phyloP scores from a whole-genome alignment of 2,329 filamentous ascomycete genomes.

The Penicillium psychrosexuale region DNA sequence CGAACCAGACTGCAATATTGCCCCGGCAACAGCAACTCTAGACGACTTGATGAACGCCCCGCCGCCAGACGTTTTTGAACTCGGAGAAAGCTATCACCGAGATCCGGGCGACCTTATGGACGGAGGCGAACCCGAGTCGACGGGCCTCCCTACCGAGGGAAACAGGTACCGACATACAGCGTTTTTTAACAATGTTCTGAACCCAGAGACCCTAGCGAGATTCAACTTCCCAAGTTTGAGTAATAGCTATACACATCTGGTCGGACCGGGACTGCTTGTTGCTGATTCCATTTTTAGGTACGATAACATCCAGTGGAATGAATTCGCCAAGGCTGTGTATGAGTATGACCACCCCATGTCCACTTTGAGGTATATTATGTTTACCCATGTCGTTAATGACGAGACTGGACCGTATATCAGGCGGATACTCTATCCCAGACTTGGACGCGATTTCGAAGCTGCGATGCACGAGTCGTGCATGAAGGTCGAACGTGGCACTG shows the following conservation, averaged over 20 bases:
- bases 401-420: neutral
- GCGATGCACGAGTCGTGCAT: accelerated
- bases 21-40: neutral
- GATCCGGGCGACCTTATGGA: neutral
- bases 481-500: neutral
- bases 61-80: neutral
- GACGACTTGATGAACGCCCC: neutral
- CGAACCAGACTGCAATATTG: neutral
- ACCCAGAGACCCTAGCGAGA: neutral
- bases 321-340: neutral
- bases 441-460: neutral
- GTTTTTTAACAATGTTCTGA: accelerated
- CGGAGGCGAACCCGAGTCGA: neutral
- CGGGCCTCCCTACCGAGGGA: neutral
- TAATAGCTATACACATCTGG: neutral
- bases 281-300: neutral
- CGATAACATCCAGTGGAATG: neutral
- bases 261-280: neutral
- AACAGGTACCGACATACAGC: neutral
- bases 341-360: neutral
- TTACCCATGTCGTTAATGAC: neutral
- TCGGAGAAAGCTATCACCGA: accelerated
- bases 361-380: neutral
- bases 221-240: accelerated
- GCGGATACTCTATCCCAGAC: neutral